phyloP scores from a whole-genome alignment of 2,329 filamentous ascomycete genomes.

The Aspergillus sojae region DNA sequence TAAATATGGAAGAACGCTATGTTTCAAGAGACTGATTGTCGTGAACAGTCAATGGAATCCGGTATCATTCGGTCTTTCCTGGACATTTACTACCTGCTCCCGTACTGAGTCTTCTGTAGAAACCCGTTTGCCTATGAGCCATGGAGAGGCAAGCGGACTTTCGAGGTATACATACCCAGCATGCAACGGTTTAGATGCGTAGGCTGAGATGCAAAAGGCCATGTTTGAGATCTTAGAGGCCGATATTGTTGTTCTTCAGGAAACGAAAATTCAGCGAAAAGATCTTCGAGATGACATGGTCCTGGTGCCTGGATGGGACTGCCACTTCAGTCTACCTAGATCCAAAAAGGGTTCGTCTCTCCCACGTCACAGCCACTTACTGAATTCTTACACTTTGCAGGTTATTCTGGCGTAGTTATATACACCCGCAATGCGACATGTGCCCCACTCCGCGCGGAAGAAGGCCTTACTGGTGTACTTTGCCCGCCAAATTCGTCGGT shows the following conservation, averaged over 20 bases:
- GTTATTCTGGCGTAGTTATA: slow-evolving; percentile 93
- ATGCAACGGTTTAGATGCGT: not conserved
- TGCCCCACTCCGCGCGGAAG: slow-evolving; percentile 84
- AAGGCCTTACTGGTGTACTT: slow-evolving; percentile 85
- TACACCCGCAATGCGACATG: slow-evolving; percentile 89
- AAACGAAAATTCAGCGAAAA: slow-evolving; percentile 93
- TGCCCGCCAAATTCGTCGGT: slow-evolving; percentile 70
- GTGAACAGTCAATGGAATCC: slow-evolving; percentile 73
- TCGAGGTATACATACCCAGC: slow-evolving; percentile 56
- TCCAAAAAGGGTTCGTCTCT: slow-evolving; percentile 77
- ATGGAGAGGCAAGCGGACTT: slow-evolving; percentile 73
- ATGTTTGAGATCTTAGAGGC: slow-evolving; percentile 95
- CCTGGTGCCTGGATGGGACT: slow-evolving; percentile 90
- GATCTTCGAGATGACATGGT: slow-evolving; percentile 96
- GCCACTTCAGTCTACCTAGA: slow-evolving; percentile 89
- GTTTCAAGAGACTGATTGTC: slow-evolving; percentile 26
- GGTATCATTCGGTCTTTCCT: slow-evolving; percentile 47
- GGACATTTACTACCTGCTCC: not conserved
- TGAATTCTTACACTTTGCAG: slow-evolving; percentile 48
- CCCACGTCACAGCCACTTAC: not conserved
- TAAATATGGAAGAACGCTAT: not conserved
- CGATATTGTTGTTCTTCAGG: slow-evolving; percentile 93
- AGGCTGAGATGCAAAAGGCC: slow-evolving; percentile 50
- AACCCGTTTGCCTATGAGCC: slow-evolving; percentile 84
- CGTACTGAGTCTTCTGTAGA: slow-evolving; percentile 44